phyloP scores from a whole-genome alignment of 768 basidiomycete genomes.

The Auricularia cornea region DNA sequence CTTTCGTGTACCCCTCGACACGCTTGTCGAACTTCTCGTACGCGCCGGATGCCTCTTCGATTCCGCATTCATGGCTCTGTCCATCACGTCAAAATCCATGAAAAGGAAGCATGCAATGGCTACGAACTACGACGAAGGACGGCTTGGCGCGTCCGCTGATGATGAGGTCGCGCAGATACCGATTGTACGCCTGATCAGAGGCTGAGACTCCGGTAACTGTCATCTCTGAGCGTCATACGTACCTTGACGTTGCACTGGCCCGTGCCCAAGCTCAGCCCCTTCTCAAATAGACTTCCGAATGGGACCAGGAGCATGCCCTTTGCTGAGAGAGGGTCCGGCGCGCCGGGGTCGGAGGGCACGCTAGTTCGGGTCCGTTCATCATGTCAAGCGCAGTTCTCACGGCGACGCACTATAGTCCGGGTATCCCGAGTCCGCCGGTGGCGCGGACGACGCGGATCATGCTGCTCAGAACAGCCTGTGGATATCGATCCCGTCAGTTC shows the following conservation, averaged over 20 bases:
- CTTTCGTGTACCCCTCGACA: slow-evolving; percentile 45
- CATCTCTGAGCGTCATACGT: no score
- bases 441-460: no score
- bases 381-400: no score
- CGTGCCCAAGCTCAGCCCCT: no score
- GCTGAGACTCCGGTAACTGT: slow-evolving; percentile 1
- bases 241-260: no score
- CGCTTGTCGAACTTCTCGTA: slow-evolving; percentile 48
- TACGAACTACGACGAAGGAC: slow-evolving; percentile 35
- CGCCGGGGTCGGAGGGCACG: slow-evolving; percentile 42
- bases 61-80: slow-evolving; percentile 33
- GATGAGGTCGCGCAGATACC: slow-evolving; percentile 47
- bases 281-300: slow-evolving; percentile 25
- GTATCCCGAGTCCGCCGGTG: no score
- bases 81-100: no score
- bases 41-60: slow-evolving; percentile 41
- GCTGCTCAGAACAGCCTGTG: no score
- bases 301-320: slow-evolving; percentile 45
- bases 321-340: slow-evolving; percentile 41
- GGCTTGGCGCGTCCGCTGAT: slow-evolving; percentile 46
- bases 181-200: slow-evolving; percentile 36
- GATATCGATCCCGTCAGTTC: no score
- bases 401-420: no score
- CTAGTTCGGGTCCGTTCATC: neutral
- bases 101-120: neutral